Evolutionary conservation across 148 eudicot genomes (phyloP).

Genomic region (Chenopodium suecicum): DNA sequence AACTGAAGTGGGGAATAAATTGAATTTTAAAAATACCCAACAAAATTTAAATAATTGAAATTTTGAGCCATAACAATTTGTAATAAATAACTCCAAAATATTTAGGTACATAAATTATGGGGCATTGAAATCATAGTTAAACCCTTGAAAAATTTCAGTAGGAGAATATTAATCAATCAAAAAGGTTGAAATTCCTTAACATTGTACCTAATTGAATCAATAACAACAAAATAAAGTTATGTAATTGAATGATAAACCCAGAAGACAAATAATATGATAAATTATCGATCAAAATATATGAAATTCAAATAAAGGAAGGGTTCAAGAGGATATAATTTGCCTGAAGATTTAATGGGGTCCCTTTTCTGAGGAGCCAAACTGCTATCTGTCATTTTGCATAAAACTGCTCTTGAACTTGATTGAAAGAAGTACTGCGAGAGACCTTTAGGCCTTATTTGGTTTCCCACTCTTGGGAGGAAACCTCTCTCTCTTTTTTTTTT

Average conservation of each 20-base stretch:
- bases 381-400: conserved; percentile 55
- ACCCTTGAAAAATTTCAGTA: background rate
- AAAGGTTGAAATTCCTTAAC: background rate
- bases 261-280: background rate
- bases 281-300: background rate
- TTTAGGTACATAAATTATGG: background rate
- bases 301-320: background rate
- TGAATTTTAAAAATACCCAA: background rate
- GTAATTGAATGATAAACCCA: background rate
- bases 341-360: conserved; percentile 72
- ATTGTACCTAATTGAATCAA: too few species aligned
- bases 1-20: background rate
- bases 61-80: background rate
- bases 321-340: conserved; percentile 27
- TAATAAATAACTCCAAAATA: background rate
- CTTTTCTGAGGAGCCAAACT: conserved; percentile 51
- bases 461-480: too few species aligned
- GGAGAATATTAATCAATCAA: background rate
- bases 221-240: too few species aligned
- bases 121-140: background rate
- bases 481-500: too few species aligned
- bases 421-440: too few species aligned
- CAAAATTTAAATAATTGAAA: background rate
- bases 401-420: background rate
- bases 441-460: too few species aligned